Percentiles rank a stretch among this genome's conserved stretches.
These are phyloP conservation scores for Arctium lappa DNA, from an alignment of 129 eudicot species.

Conservation along the genomic window DNA sequence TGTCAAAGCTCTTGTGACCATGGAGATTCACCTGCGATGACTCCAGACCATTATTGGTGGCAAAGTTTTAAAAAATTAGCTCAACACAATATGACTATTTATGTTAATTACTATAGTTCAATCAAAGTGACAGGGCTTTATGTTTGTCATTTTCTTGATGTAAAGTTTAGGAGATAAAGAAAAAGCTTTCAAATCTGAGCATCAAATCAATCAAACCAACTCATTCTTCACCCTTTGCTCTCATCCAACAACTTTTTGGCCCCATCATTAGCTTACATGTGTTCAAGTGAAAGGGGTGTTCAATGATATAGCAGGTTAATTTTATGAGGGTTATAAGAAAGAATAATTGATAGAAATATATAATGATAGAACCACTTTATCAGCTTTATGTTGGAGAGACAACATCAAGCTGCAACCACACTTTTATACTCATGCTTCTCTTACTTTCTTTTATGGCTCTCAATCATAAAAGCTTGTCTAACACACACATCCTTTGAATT, in stretches of 20 bases:
- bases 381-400: conserved; percentile 52
- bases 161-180: conserved; percentile 24
- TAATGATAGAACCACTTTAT: conserved; percentile 34
- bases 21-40: too few relatives aligned
- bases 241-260: conserved; percentile 22
- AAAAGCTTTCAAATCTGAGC: conserved; percentile 28
- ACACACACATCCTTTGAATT: conserved; percentile 8
- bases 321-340: conserved; percentile 24
- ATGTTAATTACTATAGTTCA: background rate
- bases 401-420: conserved; percentile 41
- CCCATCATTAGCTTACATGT: conserved; percentile 30
- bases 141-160: conserved; percentile 32
- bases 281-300: conserved; percentile 23
- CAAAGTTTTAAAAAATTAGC: too few relatives aligned
- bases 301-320: conserved; percentile 22
- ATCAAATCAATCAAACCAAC: conserved; percentile 26
- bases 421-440: conserved; percentile 32
- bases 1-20: too few relatives aligned
- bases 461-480: conserved; percentile 37
- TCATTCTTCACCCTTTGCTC: background rate
- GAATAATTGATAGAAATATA: conserved; percentile 23
- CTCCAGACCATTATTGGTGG: too few relatives aligned
- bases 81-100: too few relatives aligned
- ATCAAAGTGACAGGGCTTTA: background rate
- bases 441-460: conserved; percentile 35